These are phyloP conservation scores for Aspergillus udagawae DNA, from an alignment of 2,329 filamentous ascomycete genomes.

Conservation along the genomic window DNA sequence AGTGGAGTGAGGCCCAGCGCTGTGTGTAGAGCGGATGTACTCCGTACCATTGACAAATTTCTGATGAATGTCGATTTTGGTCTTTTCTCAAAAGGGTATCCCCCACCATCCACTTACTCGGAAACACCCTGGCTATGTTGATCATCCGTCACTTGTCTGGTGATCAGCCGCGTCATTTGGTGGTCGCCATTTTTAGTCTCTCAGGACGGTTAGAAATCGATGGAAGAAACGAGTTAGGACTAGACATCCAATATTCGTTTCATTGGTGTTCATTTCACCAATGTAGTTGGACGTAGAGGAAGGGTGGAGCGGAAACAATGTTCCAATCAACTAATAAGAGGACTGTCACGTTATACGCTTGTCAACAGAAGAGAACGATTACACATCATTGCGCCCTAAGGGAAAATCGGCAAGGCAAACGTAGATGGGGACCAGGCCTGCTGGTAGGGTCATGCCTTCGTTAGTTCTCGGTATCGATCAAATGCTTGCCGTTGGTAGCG, in stretches of 20 bases:
- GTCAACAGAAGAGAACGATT: neutral
- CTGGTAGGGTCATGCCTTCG: neutral
- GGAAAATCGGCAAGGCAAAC: neutral
- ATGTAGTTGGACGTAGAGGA: too few species aligned
- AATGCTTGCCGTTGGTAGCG: neutral
- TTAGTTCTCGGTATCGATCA: neutral
- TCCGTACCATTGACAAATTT: too few species aligned
- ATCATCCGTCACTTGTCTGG: slow-evolving; percentile 12
- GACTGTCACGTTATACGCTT: neutral
- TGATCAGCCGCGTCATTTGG: slow-evolving; percentile 19
- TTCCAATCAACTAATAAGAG: neutral
- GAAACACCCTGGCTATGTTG: slow-evolving; percentile 4
- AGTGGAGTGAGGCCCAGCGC: too few species aligned
- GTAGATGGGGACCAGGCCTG: neutral
- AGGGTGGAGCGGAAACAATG: neutral
- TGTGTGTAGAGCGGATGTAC: neutral
- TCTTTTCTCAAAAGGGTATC: neutral
- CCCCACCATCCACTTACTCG: neutral
- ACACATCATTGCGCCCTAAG: neutral
- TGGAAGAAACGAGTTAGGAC: neutral
- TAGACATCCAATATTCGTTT: neutral
- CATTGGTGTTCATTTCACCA: neutral
- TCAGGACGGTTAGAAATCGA: neutral
- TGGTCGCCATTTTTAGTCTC: neutral
- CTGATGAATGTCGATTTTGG: neutral